Conservation (phyloP, 2,329 filamentous ascomycete genomes). For the Arthroderma sp. region DNA sequence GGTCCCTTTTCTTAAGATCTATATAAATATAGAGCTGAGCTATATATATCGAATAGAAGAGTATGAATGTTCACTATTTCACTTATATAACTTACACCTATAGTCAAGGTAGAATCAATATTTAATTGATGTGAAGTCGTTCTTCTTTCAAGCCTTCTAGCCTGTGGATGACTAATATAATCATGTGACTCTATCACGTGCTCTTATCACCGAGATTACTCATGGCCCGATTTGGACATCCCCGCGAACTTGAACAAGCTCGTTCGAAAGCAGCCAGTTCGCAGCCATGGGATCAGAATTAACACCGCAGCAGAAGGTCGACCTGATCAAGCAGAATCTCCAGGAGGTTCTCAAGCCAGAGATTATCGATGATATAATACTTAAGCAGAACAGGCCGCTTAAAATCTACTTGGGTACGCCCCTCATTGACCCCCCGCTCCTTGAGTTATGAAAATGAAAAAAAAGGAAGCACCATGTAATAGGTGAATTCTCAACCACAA, state of each 20-base stretch:
- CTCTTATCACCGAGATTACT: too few species aligned
- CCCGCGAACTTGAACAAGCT: not conserved
- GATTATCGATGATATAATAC: conserved; percentile 60
- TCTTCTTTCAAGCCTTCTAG: too few species aligned
- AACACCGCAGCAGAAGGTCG: conserved; percentile 48
- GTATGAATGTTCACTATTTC: too few species aligned
- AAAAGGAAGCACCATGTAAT: not conserved
- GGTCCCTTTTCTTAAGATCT: too few species aligned
- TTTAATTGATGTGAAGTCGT: too few species aligned
- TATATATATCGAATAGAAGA: too few species aligned
- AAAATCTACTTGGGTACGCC: conserved; percentile 69
- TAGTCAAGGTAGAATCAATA: too few species aligned
- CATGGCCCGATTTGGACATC: not conserved
- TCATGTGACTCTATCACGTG: not conserved
- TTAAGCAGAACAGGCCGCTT: conserved; percentile 56
- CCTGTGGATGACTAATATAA: too few species aligned
- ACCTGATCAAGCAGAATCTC: conserved; percentile 67
- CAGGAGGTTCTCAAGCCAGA: conserved; percentile 74
- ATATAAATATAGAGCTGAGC: too few species aligned
- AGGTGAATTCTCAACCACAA: conserved; percentile 2
- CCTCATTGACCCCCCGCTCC: not conserved
- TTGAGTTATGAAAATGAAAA: not conserved
- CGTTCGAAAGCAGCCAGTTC: conserved; percentile 2
- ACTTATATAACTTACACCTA: too few species aligned
- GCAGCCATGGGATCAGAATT: conserved; percentile 15